Evolutionary conservation across 352 stramenopile species (phyloP), one percentile per base, ranked within the genome.

Genomic region (Phytophthora pseudosyringae): DNA sequence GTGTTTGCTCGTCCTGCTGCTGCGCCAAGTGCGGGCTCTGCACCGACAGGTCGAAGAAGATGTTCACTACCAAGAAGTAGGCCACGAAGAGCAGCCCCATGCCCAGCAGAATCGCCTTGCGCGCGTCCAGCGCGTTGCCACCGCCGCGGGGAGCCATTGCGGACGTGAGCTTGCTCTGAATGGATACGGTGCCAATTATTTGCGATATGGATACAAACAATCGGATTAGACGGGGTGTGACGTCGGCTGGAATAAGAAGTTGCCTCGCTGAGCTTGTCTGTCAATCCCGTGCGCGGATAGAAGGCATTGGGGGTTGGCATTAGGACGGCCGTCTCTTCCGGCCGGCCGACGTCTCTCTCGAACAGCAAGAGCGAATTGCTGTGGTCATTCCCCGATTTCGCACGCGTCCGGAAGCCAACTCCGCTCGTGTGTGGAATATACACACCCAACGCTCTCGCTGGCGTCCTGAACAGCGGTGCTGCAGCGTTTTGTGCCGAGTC

Each of bases 1-100:
- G 52, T 10, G 11, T 36, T 45, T 58, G 36, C 6, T 64, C 51
- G 10, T 61, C 41, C 39, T 53, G 33, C 6, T 59, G 25, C 21
- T 72, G 52, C 21, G 41, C 33, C 36, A 52, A 16, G 10, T 29
- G 56, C 16, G 61, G 40, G 2, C 16, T 56, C 43, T 76, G 47
- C 9, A 15, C 28, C 12, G 76, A 60, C 33, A 88, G 59, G 51
- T 80, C 75, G 62, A 91, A 91, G 63, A 84, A 87, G 16, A 83
- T 68, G 66, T 90, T 86, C 43, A 91, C 67, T 13, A 89, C 64
- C 16, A 76, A 58, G 43, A 91, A 90, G 71, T 93, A 93, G 9
- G 68, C 58, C 5, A 84, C 71, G 55, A 93, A 84, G 9, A 93
- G 39, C 43, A 89, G 56, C 21, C 76, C 67, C 59, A 91, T 80